Evolutionary conservation across 1,284 basidiomycete species (phyloP).

Genomic region (Ganoderma resinaceum): DNA sequence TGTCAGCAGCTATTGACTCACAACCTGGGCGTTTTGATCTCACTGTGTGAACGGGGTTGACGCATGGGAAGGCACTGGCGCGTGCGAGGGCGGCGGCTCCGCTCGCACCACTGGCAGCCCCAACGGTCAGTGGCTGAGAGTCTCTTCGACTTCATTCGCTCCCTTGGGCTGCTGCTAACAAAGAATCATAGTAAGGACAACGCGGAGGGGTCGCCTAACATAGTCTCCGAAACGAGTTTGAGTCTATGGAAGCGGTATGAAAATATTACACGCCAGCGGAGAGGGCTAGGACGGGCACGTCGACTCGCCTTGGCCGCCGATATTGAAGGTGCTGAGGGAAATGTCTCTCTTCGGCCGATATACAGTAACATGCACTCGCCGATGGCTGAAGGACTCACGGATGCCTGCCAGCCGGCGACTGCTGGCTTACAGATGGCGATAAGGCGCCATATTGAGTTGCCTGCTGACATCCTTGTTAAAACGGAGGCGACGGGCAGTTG

Average conservation of each 20-base stretch:
- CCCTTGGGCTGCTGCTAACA: too few relatives aligned
- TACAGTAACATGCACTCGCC: not conserved
- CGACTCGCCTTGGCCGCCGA: too few relatives aligned
- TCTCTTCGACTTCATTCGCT: too few relatives aligned
- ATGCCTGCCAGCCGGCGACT: not conserved
- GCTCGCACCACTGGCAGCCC: not conserved
- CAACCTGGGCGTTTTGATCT: not conserved
- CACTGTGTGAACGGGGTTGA: conserved; percentile 19
- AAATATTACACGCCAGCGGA: too few relatives aligned
- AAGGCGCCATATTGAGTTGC: not conserved
- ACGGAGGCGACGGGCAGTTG: not conserved
- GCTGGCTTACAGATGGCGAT: conserved; percentile 3
- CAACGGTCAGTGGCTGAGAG: too few relatives aligned
- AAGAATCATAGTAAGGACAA: not conserved
- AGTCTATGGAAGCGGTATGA: not conserved
- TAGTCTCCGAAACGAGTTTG: not conserved
- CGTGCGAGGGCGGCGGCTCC: not conserved
- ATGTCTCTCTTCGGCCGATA: too few relatives aligned
- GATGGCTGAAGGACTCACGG: not conserved
- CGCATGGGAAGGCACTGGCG: conserved; percentile 10
- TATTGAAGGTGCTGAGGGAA: too few relatives aligned
- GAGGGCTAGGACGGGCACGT: too few relatives aligned
- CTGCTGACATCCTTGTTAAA: not conserved
- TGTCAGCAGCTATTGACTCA: conserved; percentile 12
- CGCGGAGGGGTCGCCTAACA: not conserved